Percentiles rank a stretch among this genome's conserved stretches.
phyloP scores from a whole-genome alignment of 2,329 filamentous ascomycete species.

The Fusarium guadeloupense region DNA sequence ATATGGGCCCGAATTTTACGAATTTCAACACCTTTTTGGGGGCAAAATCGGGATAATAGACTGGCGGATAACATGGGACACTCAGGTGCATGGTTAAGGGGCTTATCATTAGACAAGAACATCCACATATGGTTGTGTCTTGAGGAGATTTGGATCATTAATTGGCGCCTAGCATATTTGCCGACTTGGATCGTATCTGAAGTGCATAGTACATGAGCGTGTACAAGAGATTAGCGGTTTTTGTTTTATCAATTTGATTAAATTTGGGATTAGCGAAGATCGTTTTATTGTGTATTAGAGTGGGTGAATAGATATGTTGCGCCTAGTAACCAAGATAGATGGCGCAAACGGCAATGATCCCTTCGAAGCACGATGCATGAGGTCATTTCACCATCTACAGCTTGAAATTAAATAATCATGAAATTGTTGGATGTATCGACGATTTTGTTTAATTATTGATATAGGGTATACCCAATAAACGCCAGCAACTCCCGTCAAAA shows the following conservation, averaged over 20 bases:
- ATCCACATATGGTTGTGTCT: slow-evolving; percentile 25
- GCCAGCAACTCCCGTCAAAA: slow-evolving; percentile 37
- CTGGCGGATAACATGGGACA: slow-evolving; percentile 33
- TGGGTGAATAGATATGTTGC: no score
- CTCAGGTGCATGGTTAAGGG: slow-evolving; percentile 29
- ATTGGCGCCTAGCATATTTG: slow-evolving; percentile 35
- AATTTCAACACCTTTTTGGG: slow-evolving; percentile 41
- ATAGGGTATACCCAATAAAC: slow-evolving; percentile 41
- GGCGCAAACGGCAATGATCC: no score
- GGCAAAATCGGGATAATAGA: slow-evolving; percentile 39
- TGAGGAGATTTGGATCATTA: slow-evolving; percentile 29
- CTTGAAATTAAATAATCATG: no score
- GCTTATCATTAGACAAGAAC: slow-evolving; percentile 30
- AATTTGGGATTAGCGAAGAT: neutral
- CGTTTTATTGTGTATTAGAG: neutral
- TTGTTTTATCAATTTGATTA: neutral
- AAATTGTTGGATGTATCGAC: neutral
- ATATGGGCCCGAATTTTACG: slow-evolving; percentile 30
- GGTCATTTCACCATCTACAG: no score
- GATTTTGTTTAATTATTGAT: neutral
- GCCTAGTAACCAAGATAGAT: no score
- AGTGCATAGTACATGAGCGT: slow-evolving; percentile 35
- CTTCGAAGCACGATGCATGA: no score
- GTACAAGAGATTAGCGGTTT: slow-evolving; percentile 27
- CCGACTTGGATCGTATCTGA: slow-evolving; percentile 29